Evolutionary conservation across 345 rosid species (phyloP), one percentile per base, ranked within the genome.

Genomic region (Linum tenue): DNA sequence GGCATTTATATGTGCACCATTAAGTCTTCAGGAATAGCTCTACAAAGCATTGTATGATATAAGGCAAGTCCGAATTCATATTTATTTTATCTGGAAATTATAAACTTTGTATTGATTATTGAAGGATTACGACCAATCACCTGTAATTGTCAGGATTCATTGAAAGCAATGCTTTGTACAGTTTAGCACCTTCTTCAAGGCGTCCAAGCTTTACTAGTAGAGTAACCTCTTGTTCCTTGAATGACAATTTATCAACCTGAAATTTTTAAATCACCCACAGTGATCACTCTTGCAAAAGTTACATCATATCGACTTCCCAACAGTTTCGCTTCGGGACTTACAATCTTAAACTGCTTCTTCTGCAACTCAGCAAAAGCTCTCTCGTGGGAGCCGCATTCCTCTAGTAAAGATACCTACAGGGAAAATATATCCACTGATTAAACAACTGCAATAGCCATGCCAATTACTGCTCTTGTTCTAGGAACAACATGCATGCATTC

Each of bases 141-240:
- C 98, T 85, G 80, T 95, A 95, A 71, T 95, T 91, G 81, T 95
- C 99, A 56, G 99, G 98, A 84, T 91, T 95, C 82, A 91, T 79
- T 55, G 84, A 79, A 67, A 95, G 97, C 59, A 95, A 81, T 53
- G 22, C 75, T 85, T 76, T 81, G 75, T 85, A 89, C 76, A 87
- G 70, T 68, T 84, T 83, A 69, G 74, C 85, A 66, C 85, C 98
- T 82, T 89, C 98, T 75, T 87, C 97, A 37, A 79, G 73, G 60
- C 42, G 82, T 57, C 81, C 90, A 83, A 85, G 80, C 82, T 86
- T 91, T 70, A 86, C 80, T 69, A 95, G 74, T 64, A 91, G 86
- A 70, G 89, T 81, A 62, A 81, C 98, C 77, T 89, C 94, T 81
- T 95, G 96, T 71, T 95, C 99, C 77, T 85, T 87, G 74, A 60